Evolutionary conservation across 2,329 filamentous ascomycete genomes (phyloP).

Genomic region (Epichloe festucae): DNA sequence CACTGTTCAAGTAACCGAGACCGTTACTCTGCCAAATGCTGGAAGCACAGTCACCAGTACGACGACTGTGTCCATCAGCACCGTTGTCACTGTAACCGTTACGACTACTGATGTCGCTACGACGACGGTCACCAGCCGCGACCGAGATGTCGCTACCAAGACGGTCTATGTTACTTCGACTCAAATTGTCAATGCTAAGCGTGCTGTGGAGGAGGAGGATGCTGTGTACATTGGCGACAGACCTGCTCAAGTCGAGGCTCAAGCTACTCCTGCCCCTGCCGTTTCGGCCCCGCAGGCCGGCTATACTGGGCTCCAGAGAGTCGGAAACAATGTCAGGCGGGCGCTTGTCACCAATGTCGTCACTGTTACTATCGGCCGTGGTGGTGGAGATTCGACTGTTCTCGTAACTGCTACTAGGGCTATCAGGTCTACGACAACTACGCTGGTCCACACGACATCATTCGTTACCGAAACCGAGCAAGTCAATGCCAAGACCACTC

Average conservation of each 20-base stretch:
- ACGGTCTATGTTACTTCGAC: slow-evolving; percentile 24
- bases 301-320: slow-evolving; percentile 7
- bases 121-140: slow-evolving; percentile 22
- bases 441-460: slow-evolving; percentile 16
- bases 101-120: slow-evolving; percentile 24
- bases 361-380: slow-evolving; percentile 18
- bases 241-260: slow-evolving; percentile 9
- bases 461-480: slow-evolving; percentile 21
- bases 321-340: slow-evolving; percentile 19
- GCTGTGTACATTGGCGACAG: neutral
- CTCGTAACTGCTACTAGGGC: slow-evolving; percentile 18
- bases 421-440: slow-evolving; percentile 20
- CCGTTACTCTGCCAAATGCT: slow-evolving; percentile 15
- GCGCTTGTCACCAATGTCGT: slow-evolving; percentile 18
- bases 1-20: slow-evolving; percentile 18
- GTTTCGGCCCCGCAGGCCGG: slow-evolving; percentile 8
- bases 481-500: slow-evolving; percentile 24
- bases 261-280: slow-evolving; percentile 8
- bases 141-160: slow-evolving; percentile 22
- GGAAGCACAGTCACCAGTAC: slow-evolving; percentile 16
- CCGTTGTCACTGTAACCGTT: slow-evolving; percentile 20
- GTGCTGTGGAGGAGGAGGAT: slow-evolving; percentile 10
- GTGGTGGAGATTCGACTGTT: slow-evolving; percentile 12
- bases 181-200: slow-evolving; percentile 20
- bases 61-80: slow-evolving; percentile 16